Conservation (phyloP, 495 filamentous ascomycete genomes). For the Lindgomyces ingoldianus region DNA sequence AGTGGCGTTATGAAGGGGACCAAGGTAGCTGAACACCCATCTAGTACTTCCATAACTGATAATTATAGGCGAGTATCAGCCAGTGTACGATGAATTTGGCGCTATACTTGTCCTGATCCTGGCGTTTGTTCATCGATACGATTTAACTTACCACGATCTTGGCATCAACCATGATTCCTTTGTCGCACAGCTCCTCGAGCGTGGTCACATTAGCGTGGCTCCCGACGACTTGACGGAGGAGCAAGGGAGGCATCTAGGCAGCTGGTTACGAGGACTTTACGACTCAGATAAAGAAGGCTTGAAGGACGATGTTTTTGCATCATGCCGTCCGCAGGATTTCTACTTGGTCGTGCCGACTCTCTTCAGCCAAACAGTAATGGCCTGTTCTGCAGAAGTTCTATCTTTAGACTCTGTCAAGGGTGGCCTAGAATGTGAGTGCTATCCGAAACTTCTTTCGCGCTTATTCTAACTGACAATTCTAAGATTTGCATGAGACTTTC, state of each 20-base stretch:
- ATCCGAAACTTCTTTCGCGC: constrained; percentile 8
- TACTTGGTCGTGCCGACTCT: constrained; percentile 87
- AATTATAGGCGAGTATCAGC: constrained; percentile 75
- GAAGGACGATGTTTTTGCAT: constrained; percentile 84
- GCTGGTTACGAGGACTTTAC: constrained; percentile 87
- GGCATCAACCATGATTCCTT: constrained; percentile 69
- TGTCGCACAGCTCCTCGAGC: constrained; percentile 70
- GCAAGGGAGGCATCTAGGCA: constrained; percentile 72
- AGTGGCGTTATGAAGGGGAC: constrained; percentile 91
- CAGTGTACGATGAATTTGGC: constrained; percentile 95
- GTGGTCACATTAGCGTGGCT: constrained; percentile 61
- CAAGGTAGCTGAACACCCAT: constrained; percentile 51
- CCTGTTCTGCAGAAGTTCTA: constrained; percentile 67
- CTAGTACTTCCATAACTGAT: constrained; percentile 2
- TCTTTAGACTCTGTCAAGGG: constrained; percentile 80
- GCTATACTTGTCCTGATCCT: constrained; percentile 81
- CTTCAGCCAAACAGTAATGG: constrained; percentile 80
- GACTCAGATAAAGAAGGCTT: constrained; percentile 71
- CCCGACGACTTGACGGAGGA: constrained; percentile 68
- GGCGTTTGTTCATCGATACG: constrained; percentile 81
- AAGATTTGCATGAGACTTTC: constrained; percentile 85
- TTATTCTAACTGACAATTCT: not conserved
- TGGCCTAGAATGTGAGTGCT: constrained; percentile 77
- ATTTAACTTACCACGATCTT: constrained; percentile 67
- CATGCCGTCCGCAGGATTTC: constrained; percentile 90